Evolutionary conservation across 2,329 filamentous ascomycete species (phyloP), one percentile per base, ranked within the genome.

Genomic region (Amesomyces nigricolor): DNA sequence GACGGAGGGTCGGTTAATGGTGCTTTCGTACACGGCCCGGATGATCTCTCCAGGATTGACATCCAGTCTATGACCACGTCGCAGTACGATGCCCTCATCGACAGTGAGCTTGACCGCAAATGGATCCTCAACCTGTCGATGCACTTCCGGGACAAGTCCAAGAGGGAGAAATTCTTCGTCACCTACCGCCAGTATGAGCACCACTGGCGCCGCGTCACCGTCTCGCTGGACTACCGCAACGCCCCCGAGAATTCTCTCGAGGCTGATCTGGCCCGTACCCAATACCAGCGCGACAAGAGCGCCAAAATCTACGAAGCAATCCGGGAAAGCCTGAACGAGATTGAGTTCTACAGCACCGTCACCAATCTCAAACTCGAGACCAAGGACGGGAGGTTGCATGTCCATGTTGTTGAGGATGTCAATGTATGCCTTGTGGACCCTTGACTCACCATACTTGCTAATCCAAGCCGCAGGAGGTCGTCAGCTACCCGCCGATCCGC

Each of bases 61-160:
- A 70, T 71, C 2, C 74, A 70, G 19, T 80, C 78, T 17, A 71
- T 77, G 59, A 76, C 78, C 14, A 74, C 74, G 3, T 77, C 78
- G 2, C 72, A 78, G 56, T 80, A 88, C 64, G 82, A 87, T 51
- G 74, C 77, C 51, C 76, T 82, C 64, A 80, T 96, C 61, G 83
- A 87, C 61, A 83, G 88, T 60, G 92, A 97, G 70, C 79, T 96
- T 53, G 91, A 96, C 66, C 82, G 79, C 58, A 86, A 82, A 66
- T 99, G 94, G 94, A 97, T 99, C 58, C 77, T 99, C 63, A 99
- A 99, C 67, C 79, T 56, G 58, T 96, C 91, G 72, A 96, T 99
- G 94, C 91, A 96, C 70, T 99, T 96, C 70, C 84, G 91, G 57
- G 94, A 99, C 72, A 86, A 87, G 65, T 95, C 91, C 11, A 88